Base-by-base conservation (phyloP, 2,329 filamentous ascomycete species). In the Myriangium duriaei region DNA sequence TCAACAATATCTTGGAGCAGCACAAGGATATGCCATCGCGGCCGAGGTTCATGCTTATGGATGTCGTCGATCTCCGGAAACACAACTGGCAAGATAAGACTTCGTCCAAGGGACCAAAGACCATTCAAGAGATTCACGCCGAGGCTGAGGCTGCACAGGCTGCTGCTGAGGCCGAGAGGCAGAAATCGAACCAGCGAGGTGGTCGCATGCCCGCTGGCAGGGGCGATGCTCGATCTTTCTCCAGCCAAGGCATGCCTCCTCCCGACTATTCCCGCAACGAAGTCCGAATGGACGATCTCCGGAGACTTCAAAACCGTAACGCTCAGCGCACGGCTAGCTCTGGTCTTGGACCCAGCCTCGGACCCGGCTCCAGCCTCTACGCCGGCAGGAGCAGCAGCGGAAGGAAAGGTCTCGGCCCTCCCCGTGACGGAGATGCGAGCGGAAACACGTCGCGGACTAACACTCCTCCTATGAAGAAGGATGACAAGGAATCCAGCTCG, bases 41-140 rank as follows among this genome's bases (percentile, higher is more conserved):
- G 68, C 71, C 95, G 49, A 78, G 75, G 57, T 98, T 96, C 65
- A 96, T 98, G 91, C 73, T 98, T 44, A 76, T 96, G 77, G 91
- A 98, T 56, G 74, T 94, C 39, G 59, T 93, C 41, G 91, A 98
- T 58, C 69, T 98, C 47, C 79, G 91, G 49, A 75, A 62, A 55
- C 66, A 69, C 37, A 69, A 73, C 56, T 98, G 91, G 91, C 62
- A 72, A 44, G 86, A 84, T 41, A 95, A 94, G 70, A 85, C 93
- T 57, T 81, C 87, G 64, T 81, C 87, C 64, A 96, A 96, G 69
- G 91, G 91, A 26, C 91, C 91, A 42, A 95, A 95, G 77, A 98
- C 91, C 6, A 81, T 98, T 37, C 77, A 86, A 3, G 83, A 96
- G 64, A 83, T 98, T 49, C 83, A 86, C 57, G 80, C 79, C 42